Base-by-base conservation (phyloP, 805 yeast genomes). In the Myxozyma neglecta region DNA sequence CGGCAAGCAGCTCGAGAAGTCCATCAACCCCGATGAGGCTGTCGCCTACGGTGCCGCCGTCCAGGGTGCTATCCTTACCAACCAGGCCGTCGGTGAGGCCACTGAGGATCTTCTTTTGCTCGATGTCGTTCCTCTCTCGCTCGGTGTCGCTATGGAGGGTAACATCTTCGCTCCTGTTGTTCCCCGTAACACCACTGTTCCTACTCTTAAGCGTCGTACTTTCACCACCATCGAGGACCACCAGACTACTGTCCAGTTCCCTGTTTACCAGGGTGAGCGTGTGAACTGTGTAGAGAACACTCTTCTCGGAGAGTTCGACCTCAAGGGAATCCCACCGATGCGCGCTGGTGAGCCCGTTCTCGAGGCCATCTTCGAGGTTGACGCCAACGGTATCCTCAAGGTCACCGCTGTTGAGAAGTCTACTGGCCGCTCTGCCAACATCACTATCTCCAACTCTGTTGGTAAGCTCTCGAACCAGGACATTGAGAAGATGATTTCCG, bases 21-120 rank as follows among this genome's bases (percentile, higher is more conserved):
- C 96, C 70, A 92, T 91, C 80, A 91, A 91, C 91, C 97, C 97
- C 71, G 97, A 91, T 83, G 97, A 91, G 85, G 97, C 97, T 76
- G 97, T 91, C 79, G 97, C 97, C 75, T 90, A 90, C 85, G 97
- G 97, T 87, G 98, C 98, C 75, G 97, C 98, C 75, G 97, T 92
- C 74, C 97, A 92, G 84, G 98, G 97, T 83, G 97, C 97, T 77
- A 90, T 93, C 82, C 85, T 92, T 80, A 89, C 97, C 72, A 97
- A 97, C 83, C 91, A 83, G 80, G 84, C 90, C 67, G 87, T 90
- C 69, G 85, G 89, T 71, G 94, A 88, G 68, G 96, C 90, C 80
- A 91, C 97, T 79, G 90, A 92, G 82, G 97, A 90, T 82, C 85
- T 92, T 78, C 87, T 93, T 74, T 86, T 92, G 77, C 87, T 92